phyloP scores from a whole-genome alignment of 176 grass and related monocot species.

The Musa schizocarpa region DNA sequence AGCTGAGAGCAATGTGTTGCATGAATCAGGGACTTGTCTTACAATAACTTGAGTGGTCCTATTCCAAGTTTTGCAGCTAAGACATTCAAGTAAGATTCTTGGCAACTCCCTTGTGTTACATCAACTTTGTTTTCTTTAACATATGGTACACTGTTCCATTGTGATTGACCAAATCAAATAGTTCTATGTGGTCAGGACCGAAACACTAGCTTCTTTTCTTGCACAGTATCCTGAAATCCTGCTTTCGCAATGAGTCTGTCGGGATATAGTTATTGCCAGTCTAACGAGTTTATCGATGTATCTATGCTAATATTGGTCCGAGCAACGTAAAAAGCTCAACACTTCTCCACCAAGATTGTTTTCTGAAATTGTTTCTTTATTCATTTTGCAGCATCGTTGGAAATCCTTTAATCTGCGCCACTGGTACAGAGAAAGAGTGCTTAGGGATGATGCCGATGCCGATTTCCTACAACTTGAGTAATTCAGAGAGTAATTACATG shows the following conservation, averaged over 20 bases:
- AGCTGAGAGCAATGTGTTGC: background rate
- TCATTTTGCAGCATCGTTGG: constrained; percentile 77
- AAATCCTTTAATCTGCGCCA: constrained; percentile 78
- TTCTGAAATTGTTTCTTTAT: constrained; percentile 6
- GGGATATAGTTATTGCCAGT: background rate
- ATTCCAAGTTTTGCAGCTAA: constrained; percentile 52
- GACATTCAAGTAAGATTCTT: constrained; percentile 68
- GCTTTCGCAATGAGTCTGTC: background rate
- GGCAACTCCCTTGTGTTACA: background rate
- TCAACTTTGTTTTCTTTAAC: background rate
- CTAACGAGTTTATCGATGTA: background rate
- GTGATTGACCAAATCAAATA: background rate
- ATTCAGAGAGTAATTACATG: constrained; percentile 36
- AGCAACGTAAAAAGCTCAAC: too few relatives aligned
- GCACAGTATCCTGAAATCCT: background rate
- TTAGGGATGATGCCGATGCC: constrained; percentile 61
- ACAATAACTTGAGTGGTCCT: constrained; percentile 27
- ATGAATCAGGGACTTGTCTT: constrained; percentile 20
- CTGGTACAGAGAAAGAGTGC: constrained; percentile 54
- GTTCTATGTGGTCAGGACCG: background rate
- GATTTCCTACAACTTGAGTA: constrained; percentile 51
- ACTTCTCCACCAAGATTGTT: too few relatives aligned
- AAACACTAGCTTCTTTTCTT: background rate
- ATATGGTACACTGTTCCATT: constrained; percentile 4
- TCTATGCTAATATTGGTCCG: background rate